Conservation (phyloP, 2,329 filamentous ascomycete species). For the Paraconiothyrium sp. region DNA sequence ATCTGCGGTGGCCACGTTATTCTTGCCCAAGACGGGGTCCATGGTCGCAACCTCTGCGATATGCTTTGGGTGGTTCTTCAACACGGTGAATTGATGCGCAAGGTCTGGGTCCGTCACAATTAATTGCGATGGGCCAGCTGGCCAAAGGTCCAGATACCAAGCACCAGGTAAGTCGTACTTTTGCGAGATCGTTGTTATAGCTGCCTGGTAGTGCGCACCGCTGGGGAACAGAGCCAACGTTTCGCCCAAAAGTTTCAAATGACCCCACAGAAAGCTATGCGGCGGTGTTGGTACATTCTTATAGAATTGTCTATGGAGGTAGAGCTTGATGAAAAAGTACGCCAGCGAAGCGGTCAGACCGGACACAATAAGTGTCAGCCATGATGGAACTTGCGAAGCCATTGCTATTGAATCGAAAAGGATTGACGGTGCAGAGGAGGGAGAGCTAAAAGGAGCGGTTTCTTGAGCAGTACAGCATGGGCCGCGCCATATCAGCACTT, state of each 20-base stretch:
- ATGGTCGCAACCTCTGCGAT: slow-evolving; percentile 25
- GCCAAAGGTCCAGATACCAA: slow-evolving; percentile 60
- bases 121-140: slow-evolving; percentile 40
- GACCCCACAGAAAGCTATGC: slow-evolving; percentile 53
- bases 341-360: slow-evolving; percentile 23
- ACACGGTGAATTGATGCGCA: slow-evolving; percentile 49
- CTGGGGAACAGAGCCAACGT: slow-evolving; percentile 44
- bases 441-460: neutral
- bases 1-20: slow-evolving; percentile 42
- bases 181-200: slow-evolving; percentile 45
- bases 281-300: slow-evolving; percentile 51
- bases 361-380: slow-evolving; percentile 23
- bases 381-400: slow-evolving; percentile 21
- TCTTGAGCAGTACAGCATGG: neutral
- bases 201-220: slow-evolving; percentile 48
- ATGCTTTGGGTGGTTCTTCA: slow-evolving; percentile 47
- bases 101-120: slow-evolving; percentile 52
- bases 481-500: neutral
- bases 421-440: neutral
- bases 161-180: slow-evolving; percentile 46
- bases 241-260: slow-evolving; percentile 52
- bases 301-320: slow-evolving; percentile 35
- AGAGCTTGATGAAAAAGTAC: slow-evolving; percentile 31
- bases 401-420: slow-evolving; percentile 2
- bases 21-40: slow-evolving; percentile 37